phyloP scores from a whole-genome alignment of 208 protist genomes.

The Wallacemonas sp. region DNA sequence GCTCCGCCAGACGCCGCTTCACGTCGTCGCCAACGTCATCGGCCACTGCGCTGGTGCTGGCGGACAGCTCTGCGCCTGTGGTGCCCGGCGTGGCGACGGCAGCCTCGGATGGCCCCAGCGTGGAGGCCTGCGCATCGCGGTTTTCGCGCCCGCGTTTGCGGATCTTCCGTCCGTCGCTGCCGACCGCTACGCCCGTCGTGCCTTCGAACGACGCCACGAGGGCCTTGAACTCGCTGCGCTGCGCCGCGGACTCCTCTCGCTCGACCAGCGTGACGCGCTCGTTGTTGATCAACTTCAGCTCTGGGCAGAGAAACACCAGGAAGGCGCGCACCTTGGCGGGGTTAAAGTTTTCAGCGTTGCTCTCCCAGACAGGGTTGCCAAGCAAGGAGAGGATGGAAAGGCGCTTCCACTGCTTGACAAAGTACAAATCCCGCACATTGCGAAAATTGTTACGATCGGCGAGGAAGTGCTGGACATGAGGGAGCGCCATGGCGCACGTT shows the following conservation, averaged over 20 bases:
- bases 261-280: slow-evolving; percentile 73
- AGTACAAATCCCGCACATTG: slow-evolving; percentile 55
- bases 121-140: slow-evolving; percentile 29
- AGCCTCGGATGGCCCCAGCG: slow-evolving; percentile 6
- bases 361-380: slow-evolving; percentile 62
- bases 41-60: background rate
- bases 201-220: slow-evolving; percentile 36
- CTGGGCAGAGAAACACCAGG: slow-evolving; percentile 80
- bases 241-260: slow-evolving; percentile 25
- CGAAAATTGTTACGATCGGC: slow-evolving; percentile 76
- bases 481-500: slow-evolving; percentile 70
- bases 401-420: slow-evolving; percentile 72
- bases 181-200: background rate
- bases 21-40: slow-evolving; percentile 36
- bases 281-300: slow-evolving; percentile 84
- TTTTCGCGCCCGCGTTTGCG: slow-evolving; percentile 81
- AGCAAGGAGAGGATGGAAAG: slow-evolving; percentile 77
- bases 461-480: slow-evolving; percentile 71
- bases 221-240: slow-evolving; percentile 46
- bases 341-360: slow-evolving; percentile 43
- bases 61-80: background rate
- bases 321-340: slow-evolving; percentile 68
- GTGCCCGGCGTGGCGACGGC: background rate
- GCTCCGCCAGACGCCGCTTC: slow-evolving; percentile 54
- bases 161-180: slow-evolving; percentile 44